phyloP scores from a whole-genome alignment of 2,329 filamentous ascomycete species.

The Hysterium pulicare region DNA sequence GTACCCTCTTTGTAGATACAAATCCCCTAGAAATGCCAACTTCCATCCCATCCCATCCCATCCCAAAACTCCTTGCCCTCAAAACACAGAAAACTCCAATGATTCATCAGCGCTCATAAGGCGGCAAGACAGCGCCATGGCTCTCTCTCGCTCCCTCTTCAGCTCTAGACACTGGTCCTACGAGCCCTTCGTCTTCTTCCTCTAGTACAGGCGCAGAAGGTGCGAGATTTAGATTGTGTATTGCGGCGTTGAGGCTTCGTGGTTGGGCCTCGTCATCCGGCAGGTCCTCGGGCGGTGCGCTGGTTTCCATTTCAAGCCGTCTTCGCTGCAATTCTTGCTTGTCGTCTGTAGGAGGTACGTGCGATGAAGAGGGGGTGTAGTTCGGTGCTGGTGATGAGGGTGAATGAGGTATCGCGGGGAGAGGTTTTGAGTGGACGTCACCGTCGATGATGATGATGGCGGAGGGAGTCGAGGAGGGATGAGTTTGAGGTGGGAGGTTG shows the following conservation, averaged over 20 bases:
- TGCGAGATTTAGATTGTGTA: too few relatives aligned
- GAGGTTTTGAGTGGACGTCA: not conserved
- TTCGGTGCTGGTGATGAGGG: constrained; percentile 13
- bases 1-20: too few relatives aligned
- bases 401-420: not conserved
- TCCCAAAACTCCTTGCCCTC: not conserved
- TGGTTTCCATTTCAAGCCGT: constrained; percentile 39
- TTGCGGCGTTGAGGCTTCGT: constrained; percentile 18
- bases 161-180: constrained; percentile 17
- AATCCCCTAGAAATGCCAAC: too few relatives aligned
- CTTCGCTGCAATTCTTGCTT: constrained; percentile 70
- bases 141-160: not conserved
- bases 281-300: constrained; percentile 35
- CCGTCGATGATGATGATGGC: not conserved
- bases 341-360: constrained; percentile 57
- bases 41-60: not conserved
- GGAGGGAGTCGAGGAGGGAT: not conserved
- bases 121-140: not conserved
- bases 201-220: constrained; percentile 32
- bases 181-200: constrained; percentile 32
- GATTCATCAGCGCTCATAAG: not conserved
- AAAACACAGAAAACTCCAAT: not conserved
- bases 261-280: constrained; percentile 16
- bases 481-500: not conserved
- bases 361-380: constrained; percentile 28